Percentiles rank a stretch among this genome's conserved stretches.
phyloP scores from a whole-genome alignment of 306 rosid species.

The Ormosia emarginata region DNA sequence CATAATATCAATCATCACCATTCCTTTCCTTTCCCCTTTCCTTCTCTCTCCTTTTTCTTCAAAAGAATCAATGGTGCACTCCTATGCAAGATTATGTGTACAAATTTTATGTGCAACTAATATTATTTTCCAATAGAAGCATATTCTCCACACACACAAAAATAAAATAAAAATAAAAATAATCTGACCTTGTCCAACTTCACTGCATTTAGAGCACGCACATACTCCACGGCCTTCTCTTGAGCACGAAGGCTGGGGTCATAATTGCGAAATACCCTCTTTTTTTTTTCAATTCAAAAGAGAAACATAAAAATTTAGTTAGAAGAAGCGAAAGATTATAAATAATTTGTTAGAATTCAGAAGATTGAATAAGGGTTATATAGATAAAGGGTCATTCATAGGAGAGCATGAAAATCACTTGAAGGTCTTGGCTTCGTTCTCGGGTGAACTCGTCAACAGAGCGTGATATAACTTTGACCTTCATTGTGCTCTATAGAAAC shows the following conservation, averaged over 20 bases:
- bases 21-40: no score
- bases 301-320: not conserved
- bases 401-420: conserved; percentile 35
- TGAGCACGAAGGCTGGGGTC: conserved; percentile 82
- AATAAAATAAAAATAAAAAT: not conserved
- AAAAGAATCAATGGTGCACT: no score
- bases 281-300: not conserved
- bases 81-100: no score
- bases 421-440: conserved; percentile 93
- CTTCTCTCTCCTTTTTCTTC: no score
- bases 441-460: conserved; percentile 82
- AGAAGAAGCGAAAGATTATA: not conserved
- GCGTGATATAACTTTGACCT: conserved; percentile 85
- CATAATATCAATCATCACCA: no score
- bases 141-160: not conserved
- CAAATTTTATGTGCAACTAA: no score
- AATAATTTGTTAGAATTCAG: not conserved
- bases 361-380: not conserved
- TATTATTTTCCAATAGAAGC: not conserved
- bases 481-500: conserved; percentile 36
- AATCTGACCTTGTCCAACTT: conserved; percentile 70
- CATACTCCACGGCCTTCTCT: conserved; percentile 90
- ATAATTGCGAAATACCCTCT: conserved; percentile 86
- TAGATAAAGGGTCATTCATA: not conserved
- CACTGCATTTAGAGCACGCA: conserved; percentile 86